Evolutionary conservation across 179 eudicot genomes (phyloP).

Genomic region (Amaranthus tricolor): DNA sequence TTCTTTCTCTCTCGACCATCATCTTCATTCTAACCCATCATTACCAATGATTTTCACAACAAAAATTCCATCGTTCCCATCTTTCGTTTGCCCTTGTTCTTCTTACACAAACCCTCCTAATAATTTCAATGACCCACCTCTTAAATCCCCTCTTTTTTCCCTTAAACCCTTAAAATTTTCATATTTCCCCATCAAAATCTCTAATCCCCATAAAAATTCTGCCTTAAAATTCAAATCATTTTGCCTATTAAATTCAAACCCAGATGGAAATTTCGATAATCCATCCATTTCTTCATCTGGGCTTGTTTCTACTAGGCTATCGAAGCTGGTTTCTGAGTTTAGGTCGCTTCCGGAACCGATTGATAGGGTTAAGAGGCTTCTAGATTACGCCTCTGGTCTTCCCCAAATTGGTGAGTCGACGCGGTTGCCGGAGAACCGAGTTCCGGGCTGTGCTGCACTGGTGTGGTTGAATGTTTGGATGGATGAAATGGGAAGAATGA

Average conservation of each 20-base stretch:
- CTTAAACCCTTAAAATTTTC: constrained; percentile 17
- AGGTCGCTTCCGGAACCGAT: constrained; percentile 56
- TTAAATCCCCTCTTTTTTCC: constrained; percentile 6
- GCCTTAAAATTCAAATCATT: constrained; percentile 5
- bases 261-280: constrained; percentile 18
- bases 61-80: constrained; percentile 4
- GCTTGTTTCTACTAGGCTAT: constrained; percentile 40
- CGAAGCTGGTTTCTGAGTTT: constrained; percentile 52
- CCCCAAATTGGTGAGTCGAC: constrained; percentile 45
- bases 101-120: constrained; percentile 8
- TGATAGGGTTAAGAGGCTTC: constrained; percentile 65
- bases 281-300: constrained; percentile 13
- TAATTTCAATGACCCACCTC: constrained; percentile 15
- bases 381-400: constrained; percentile 52
- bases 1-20: constrained; percentile 1
- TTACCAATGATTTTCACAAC: constrained; percentile 18
- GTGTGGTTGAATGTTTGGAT: constrained; percentile 68
- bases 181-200: constrained; percentile 5
- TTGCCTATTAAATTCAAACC: constrained; percentile 18
- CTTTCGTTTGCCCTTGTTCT: constrained; percentile 20
- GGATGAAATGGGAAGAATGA: constrained; percentile 51
- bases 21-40: not conserved
- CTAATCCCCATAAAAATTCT: constrained; percentile 6
- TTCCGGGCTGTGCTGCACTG: constrained; percentile 75
- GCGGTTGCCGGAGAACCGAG: constrained; percentile 53